Conservation (phyloP, 176 grass and related monocot species). For the Oryza brachyantha region DNA sequence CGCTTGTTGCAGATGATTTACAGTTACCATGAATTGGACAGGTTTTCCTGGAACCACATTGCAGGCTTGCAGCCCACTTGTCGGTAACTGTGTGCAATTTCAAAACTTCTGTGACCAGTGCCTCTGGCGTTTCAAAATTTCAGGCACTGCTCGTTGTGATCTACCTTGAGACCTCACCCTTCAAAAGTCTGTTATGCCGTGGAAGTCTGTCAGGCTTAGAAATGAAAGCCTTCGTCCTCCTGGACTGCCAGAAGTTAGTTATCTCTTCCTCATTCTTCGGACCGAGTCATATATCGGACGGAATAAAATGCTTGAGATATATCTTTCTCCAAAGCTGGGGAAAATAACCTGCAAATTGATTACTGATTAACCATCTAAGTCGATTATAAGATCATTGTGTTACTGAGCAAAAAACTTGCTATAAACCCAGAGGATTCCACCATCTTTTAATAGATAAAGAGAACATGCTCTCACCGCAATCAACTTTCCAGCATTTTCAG, state of each 20-base stretch:
- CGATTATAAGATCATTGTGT: not conserved
- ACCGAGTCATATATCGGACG: slow-evolving; percentile 81
- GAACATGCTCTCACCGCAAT: slow-evolving; percentile 60
- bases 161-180: not conserved
- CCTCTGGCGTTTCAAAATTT: not conserved
- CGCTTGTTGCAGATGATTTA: not conserved
- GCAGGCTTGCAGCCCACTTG: not conserved
- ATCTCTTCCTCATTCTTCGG: slow-evolving; percentile 59
- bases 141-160: not conserved
- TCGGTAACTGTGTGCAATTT: not conserved
- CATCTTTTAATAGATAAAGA: not conserved
- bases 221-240: not conserved
- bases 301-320: slow-evolving; percentile 75
- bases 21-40: no score
- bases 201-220: not conserved
- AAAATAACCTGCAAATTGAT: slow-evolving; percentile 76
- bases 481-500: slow-evolving; percentile 92
- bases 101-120: not conserved
- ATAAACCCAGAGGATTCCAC: not conserved
- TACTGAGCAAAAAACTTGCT: not conserved
- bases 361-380: slow-evolving; percentile 18
- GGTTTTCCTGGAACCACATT: not conserved
- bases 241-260: not conserved
- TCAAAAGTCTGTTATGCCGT: not conserved
- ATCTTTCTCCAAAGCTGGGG: slow-evolving; percentile 94